A percentile compares a stretch with the other conserved stretches of the same genome.
Conservation (phyloP, 164 flowering plant species). For the Liquidambar formosana region DNA sequence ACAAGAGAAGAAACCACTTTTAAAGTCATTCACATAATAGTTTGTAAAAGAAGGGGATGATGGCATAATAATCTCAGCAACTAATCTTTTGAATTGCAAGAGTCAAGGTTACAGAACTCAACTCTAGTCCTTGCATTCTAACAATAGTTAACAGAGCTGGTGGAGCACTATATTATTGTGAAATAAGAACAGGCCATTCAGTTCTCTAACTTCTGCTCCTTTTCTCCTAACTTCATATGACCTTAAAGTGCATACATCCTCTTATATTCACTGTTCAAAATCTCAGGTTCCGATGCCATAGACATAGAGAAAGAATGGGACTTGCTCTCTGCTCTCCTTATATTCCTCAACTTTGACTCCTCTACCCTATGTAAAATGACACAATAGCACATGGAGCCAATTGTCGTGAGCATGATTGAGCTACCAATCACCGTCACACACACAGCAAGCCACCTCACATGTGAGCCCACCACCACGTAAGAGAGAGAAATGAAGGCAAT, state of each 20-base stretch:
- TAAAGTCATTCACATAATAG: no score
- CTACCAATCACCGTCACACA: slow-evolving; percentile 71
- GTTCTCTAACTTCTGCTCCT: background rate
- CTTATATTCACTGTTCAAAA: slow-evolving; percentile 63
- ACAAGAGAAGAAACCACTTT: no score
- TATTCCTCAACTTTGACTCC: slow-evolving; percentile 64
- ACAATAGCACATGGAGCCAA: slow-evolving; percentile 90
- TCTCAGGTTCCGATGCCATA: slow-evolving; percentile 65
- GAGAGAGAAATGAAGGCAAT: slow-evolving; percentile 80
- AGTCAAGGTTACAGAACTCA: background rate
- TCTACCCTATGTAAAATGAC: slow-evolving; percentile 65
- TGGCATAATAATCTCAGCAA: no score
- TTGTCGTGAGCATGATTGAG: slow-evolving; percentile 73
- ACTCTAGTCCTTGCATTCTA: background rate
- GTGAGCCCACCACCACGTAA: slow-evolving; percentile 77
- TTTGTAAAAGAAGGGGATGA: no score
- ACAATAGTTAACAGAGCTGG: background rate
- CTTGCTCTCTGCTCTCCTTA: slow-evolving; percentile 56
- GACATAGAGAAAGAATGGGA: slow-evolving; percentile 70
- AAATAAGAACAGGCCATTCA: no score
- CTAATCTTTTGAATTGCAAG: no score
- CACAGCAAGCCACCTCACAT: slow-evolving; percentile 69
- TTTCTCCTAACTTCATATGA: background rate
- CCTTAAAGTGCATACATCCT: slow-evolving; percentile 85
- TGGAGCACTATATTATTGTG: background rate